These are phyloP conservation scores for Acacia acuminata DNA, from an alignment of 306 rosid species.

Conservation along the genomic window DNA sequence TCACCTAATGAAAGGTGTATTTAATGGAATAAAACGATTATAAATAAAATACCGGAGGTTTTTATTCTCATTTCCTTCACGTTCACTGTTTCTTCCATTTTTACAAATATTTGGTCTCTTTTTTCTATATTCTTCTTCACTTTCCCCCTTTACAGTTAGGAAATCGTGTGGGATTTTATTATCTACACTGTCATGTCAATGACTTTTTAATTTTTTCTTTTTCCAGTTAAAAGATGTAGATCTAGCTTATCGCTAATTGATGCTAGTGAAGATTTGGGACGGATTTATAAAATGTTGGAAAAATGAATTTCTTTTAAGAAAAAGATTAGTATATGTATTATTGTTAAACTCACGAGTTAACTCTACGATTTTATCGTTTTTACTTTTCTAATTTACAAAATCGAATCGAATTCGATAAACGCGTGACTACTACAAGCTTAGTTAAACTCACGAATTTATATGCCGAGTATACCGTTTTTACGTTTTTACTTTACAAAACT, in stretches of 20 bases:
- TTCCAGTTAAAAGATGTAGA: neutral
- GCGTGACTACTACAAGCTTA: too few relatives aligned
- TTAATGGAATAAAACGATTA: neutral
- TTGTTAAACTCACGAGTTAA: too few relatives aligned
- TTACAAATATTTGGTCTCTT: neutral
- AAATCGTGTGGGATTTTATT: neutral
- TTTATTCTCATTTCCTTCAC: neutral
- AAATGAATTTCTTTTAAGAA: neutral
- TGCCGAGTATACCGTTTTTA: too few relatives aligned
- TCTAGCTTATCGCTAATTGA: neutral
- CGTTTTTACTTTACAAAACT: too few relatives aligned
- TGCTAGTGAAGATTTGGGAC: neutral
- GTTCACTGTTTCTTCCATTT: neutral
- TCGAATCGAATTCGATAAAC: too few relatives aligned
- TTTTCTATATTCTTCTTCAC: neutral
- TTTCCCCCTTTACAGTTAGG: neutral
- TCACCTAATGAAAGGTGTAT: neutral
- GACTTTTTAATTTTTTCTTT: neutral
- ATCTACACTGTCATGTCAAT: neutral
- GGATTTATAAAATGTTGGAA: neutral
- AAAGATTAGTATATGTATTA: neutral
- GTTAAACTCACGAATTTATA: too few relatives aligned
- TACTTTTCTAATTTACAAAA: too few relatives aligned
- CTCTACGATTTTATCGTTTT: too few relatives aligned
- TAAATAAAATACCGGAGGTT: neutral